These are phyloP conservation scores for Pseudognaphalium luteoalbum DNA, from an alignment of 129 eudicot species.

Conservation along the genomic window DNA sequence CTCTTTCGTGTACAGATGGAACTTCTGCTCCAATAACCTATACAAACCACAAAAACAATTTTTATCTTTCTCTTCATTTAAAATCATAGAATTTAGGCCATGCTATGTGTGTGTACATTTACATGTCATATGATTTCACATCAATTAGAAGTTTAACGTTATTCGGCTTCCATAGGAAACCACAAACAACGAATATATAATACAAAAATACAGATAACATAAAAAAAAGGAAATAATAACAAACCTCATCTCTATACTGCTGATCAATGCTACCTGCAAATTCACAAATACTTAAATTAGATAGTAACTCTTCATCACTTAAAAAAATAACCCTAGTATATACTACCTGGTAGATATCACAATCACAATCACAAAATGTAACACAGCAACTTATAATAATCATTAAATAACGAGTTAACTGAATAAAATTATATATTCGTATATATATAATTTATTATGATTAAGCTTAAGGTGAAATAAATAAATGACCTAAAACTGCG, in stretches of 20 bases:
- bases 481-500: slow-evolving; percentile 56
- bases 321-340: not conserved
- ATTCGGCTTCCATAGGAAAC: not conserved
- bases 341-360: not conserved
- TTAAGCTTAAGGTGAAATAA: not conserved
- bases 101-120: not conserved
- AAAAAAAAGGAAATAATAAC: slow-evolving; percentile 11
- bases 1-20: slow-evolving; percentile 48
- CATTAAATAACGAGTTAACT: not conserved
- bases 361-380: not conserved
- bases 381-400: not conserved
- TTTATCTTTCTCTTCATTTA: not conserved
- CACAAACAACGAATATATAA: not conserved
- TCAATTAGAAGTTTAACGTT: not conserved
- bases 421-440: not conserved
- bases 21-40: slow-evolving; percentile 50
- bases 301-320: slow-evolving; percentile 20
- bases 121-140: not conserved
- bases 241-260: slow-evolving; percentile 60
- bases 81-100: not conserved
- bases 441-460: not conserved
- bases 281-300: not conserved
- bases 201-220: not conserved
- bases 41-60: not conserved
- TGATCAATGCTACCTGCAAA: slow-evolving; percentile 61